Base-by-base conservation (phyloP, 2,329 filamentous ascomycete genomes). In the Diplodia sapinea region DNA sequence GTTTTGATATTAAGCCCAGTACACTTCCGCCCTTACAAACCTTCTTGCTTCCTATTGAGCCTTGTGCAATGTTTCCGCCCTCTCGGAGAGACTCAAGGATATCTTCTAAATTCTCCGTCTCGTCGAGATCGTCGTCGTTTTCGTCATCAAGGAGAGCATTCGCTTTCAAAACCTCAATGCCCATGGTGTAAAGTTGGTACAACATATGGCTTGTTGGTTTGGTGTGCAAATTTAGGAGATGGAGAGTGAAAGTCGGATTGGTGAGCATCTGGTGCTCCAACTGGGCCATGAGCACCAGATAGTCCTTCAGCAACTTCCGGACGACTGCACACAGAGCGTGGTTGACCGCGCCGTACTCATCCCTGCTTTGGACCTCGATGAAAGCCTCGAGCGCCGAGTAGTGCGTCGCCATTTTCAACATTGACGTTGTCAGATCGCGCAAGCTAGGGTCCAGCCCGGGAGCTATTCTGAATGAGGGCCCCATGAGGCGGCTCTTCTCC, bases 21-120 rank as follows among this genome's bases (percentile, higher is more conserved):
- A 97, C 93, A 70, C 93, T 91, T 2, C 95, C 95, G n/a, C 95
- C 95, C 81, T 97, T 98, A 83, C 92, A 98, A 38, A 96, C 90
- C 77, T 94, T 97, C 79, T 96, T 96, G 54, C 88, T 90, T 0
- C 91, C 88, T 82, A 95, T 90, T 69, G 90, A 90, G 3, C 91
- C 91, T 0, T 91, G 89, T 15, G 90, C 85, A 33, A 96, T 83
- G 71, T 96, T 93, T 17, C 92, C 93, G 12, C 93, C 94, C 74
- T 97, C 93, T 71, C 91, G 88, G 43, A 99, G 82, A 55, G 92
- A 93, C 79, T 97, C 94, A 23, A 99, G 83, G 69, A 99, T 96
- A 73, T 96, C 93, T 71, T 98, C 94, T 69, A 96, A 91, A 75
- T 97, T 91, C 72, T 96, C 91, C 38, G 85, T 90, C 70, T 92